Evolutionary conservation across 108 stramenopile genomes (phyloP).

Genomic region (Stephanodiscus triporus): DNA sequence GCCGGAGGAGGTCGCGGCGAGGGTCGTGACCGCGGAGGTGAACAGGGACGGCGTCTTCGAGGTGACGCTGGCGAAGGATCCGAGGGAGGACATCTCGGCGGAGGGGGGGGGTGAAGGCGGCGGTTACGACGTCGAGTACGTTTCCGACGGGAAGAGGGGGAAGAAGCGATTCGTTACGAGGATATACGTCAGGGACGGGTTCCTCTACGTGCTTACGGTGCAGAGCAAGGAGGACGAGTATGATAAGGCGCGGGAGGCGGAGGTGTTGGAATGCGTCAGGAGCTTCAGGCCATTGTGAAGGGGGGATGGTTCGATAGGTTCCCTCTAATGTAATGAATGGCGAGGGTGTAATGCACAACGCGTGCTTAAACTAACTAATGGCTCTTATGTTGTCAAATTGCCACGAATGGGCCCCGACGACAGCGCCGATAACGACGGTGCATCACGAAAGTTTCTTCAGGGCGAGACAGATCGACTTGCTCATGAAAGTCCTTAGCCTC

Average conservation of each 20-base stretch:
- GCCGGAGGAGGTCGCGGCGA: constrained; percentile 81
- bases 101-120: constrained; percentile 37
- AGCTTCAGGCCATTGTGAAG: constrained; percentile 36
- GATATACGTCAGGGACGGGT: constrained; percentile 56
- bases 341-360: no score
- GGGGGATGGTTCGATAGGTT: not conserved
- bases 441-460: constrained; percentile 19
- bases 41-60: constrained; percentile 86
- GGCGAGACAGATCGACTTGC: constrained; percentile 21
- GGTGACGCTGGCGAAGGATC: constrained; percentile 77
- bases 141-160: constrained; percentile 72
- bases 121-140: constrained; percentile 71
- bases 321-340: no score
- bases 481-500: constrained; percentile 37
- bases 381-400: no score
- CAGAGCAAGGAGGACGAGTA: constrained; percentile 67
- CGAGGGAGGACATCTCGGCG: constrained; percentile 38
- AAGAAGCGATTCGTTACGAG: constrained; percentile 71
- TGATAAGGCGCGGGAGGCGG: constrained; percentile 35
- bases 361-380: no score
- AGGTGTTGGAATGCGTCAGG: constrained; percentile 30
- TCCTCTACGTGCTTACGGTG: constrained; percentile 80
- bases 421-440: no score
- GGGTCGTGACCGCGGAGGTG: constrained; percentile 82
- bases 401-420: no score